Base-by-base conservation (phyloP, 2,329 filamentous ascomycete genomes). In the Periconia sp. region DNA sequence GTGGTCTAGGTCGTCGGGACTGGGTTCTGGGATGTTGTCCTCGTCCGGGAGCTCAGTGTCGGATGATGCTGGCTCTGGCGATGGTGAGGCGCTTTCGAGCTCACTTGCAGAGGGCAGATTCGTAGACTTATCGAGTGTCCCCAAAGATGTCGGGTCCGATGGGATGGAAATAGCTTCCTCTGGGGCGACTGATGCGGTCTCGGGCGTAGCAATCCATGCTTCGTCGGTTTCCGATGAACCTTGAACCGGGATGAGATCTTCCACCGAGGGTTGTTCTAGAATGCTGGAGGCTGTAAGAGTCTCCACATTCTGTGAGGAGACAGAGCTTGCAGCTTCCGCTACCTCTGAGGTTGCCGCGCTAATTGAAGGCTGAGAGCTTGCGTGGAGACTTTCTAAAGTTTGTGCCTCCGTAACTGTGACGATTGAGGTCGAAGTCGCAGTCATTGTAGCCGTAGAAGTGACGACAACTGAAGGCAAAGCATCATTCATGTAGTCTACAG, bases 341-440 rank as follows among this genome's bases (percentile, higher is more conserved):
- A 26, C 34, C 10, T 32, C 33, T 7, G 9, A 7, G 10, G 17
- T 11, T 24, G 13, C 16, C 25, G 12, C 17, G 17, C 10, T 15
- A 9, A 29, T 33, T 17, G 40, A 24, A 17, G 21, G n/a, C 13
- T 28, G 5, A 18, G 25, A 7, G 4, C 19, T 36, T 18, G 33
- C 32, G 15, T 36, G 15, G 16, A 18, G 30, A 8, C 19, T 23
- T 12, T 24, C 21, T 9, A 33, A 6, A 18, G 18, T 23, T 12
- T 35, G 26, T 9, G 41, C 43, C 37, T 63, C 46, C 0, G 63
- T 67, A 22, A 66, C 49, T 11, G 59, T 61, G n/a, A 63, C 36
- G 0, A 57, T 65, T 7, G 60, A 49, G 31, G 60, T 52, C 1
- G 61, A 54, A 0, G 56, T 63, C 6, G 57, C 48, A 13, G 59